Percentiles rank a stretch among this genome's conserved stretches.
Conservation (phyloP, 495 filamentous ascomycete genomes). For the Penicillium robsamsonii region DNA sequence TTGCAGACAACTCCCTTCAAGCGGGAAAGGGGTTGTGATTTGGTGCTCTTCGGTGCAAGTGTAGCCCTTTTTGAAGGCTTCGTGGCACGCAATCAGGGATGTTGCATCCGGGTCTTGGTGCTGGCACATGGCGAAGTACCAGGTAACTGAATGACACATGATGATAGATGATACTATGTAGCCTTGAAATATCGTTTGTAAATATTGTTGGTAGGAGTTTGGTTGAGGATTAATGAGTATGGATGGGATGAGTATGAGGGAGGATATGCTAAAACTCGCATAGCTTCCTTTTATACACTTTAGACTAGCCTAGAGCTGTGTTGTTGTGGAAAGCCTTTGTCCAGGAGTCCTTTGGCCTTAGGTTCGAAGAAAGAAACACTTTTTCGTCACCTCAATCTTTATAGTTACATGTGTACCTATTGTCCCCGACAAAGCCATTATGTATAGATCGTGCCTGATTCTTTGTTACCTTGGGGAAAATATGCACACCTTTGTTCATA, state of each 20-base stretch:
- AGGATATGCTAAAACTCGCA: background rate
- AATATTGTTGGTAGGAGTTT: background rate
- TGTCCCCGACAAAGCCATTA: background rate
- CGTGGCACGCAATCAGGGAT: constrained; percentile 20
- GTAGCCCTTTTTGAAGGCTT: constrained; percentile 21
- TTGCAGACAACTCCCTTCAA: background rate
- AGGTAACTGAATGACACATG: constrained; percentile 36
- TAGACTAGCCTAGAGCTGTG: no score
- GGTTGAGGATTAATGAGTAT: background rate
- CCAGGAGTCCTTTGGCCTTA: background rate
- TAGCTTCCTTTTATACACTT: background rate
- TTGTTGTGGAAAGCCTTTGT: background rate
- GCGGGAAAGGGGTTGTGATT: background rate
- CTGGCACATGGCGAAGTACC: constrained; percentile 31
- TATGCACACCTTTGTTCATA: background rate
- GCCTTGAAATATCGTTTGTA: background rate
- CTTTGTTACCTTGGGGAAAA: background rate
- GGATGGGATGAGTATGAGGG: background rate
- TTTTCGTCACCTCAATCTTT: no score
- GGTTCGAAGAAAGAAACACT: background rate
- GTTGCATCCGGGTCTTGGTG: constrained; percentile 16
- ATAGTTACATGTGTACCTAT: background rate
- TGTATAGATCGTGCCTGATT: background rate
- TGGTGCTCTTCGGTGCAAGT: constrained; percentile 16
- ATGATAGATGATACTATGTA: constrained; percentile 1